phyloP scores from a whole-genome alignment of 1,284 basidiomycete species.

The Lignosus rhinocerotis region DNA sequence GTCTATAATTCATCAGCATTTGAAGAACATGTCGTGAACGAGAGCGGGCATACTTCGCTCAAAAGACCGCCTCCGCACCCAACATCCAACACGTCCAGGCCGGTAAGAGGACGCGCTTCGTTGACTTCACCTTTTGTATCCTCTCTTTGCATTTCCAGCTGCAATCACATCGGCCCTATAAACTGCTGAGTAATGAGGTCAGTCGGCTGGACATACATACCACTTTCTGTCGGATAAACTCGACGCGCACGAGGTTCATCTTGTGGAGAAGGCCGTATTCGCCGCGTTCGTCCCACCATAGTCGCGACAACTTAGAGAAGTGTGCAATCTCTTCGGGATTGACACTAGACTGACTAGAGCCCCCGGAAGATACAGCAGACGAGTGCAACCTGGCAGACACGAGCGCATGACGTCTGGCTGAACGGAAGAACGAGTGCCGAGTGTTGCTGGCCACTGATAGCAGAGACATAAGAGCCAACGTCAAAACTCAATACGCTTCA shows the following conservation, averaged over 20 bases:
- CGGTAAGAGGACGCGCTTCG: constrained; percentile 47
- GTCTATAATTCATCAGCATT: constrained; percentile 49
- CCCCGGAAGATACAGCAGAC: not conserved
- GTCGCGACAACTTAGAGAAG: constrained; percentile 87
- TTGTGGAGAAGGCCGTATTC: constrained; percentile 90
- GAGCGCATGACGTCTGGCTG: not conserved
- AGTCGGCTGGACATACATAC: constrained; percentile 16
- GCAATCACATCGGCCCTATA: not conserved
- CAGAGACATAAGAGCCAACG: not conserved
- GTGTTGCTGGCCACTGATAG: not conserved
- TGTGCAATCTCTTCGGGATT: constrained; percentile 87
- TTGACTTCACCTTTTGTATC: constrained; percentile 34
- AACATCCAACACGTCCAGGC: constrained; percentile 77
- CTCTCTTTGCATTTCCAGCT: constrained; percentile 49
- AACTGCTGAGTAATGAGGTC: not conserved
- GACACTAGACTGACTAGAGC: constrained; percentile 41
- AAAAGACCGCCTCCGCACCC: constrained; percentile 96
- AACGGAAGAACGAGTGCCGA: not conserved
- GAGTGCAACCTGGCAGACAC: not conserved
- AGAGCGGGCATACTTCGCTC: constrained; percentile 67
- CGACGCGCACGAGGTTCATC: constrained; percentile 93
- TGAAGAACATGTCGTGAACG: not conserved
- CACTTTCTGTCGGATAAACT: constrained; percentile 85
- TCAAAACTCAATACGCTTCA: no score
- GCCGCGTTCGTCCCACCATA: constrained; percentile 97